Evolutionary conservation across 1,284 basidiomycete species (phyloP).

Genomic region (Volvariella volvacea): DNA sequence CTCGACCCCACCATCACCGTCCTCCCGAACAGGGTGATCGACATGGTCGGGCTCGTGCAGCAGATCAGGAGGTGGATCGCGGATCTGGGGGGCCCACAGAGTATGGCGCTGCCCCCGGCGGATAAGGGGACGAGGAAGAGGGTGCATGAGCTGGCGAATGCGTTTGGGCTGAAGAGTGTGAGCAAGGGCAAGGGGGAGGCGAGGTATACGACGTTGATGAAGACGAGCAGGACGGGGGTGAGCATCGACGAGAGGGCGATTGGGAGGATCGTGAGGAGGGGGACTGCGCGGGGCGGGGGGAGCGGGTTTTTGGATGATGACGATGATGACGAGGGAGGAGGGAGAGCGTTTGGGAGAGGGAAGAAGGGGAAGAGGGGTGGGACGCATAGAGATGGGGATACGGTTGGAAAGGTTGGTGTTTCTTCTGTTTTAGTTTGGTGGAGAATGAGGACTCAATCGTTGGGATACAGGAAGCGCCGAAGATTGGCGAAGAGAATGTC

Average conservation of each 20-base stretch:
- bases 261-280: conserved; percentile 40
- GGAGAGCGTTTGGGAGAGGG: conserved; percentile 27
- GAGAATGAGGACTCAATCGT: conserved; percentile 1
- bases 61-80: conserved; percentile 67
- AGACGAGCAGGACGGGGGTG: conserved; percentile 53
- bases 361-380: conserved; percentile 18
- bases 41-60: conserved; percentile 53
- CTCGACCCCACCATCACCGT: conserved; percentile 36
- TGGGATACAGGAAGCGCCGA: conserved; percentile 53
- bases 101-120: conserved; percentile 72
- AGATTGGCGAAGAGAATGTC: conserved; percentile 62
- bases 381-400: conserved; percentile 61
- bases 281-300: conserved; percentile 19
- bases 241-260: conserved; percentile 53
- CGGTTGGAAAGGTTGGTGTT: conserved; percentile 59
- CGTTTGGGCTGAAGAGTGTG: conserved; percentile 71
- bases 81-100: conserved; percentile 40
- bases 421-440: conserved; percentile 5
- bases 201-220: conserved; percentile 65
- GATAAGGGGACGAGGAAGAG: conserved; percentile 62
- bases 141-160: conserved; percentile 72
- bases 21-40: conserved; percentile 46
- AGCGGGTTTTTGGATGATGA: too few species aligned
- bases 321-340: conserved; percentile 22
- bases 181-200: conserved; percentile 63